Base-by-base conservation (phyloP, 345 rosid genomes). In the rapeseed (Brassica napus) region DNA sequence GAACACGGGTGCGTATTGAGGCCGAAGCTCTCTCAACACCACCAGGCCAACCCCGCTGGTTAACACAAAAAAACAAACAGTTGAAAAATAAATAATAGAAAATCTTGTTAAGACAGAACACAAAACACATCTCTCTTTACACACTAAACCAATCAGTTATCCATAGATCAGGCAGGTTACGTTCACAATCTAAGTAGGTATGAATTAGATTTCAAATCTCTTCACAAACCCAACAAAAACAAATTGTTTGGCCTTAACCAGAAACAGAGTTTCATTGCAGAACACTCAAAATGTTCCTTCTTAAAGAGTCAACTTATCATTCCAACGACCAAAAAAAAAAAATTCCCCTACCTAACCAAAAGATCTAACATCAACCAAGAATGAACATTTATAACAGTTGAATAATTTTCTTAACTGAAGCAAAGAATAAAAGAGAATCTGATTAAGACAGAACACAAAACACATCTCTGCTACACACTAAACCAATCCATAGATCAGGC, bases 101-200 rank as follows among this genome's bases (percentile, higher is more conserved):
- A 60, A 57, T 66, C 62, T 44, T 12, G 14, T 44, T 44, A 44
- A 11, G 14, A 71, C 65, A 64, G 54, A 73, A 42, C 63, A 58
- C 30, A 16, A 28, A 37, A 57, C 68, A 8, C 72, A 68, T 24
- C 21, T 66, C 70, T 23, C 31, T 23, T 9, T 11, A 8, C 23
- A 55, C 63, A 55, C 34, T 70, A 3, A 16, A 70, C 74, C 16
- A 31, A 54, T 18, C 57, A 24, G 23, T 35, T 21, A 54, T 18
- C 57, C 55, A 58, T 35, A 35, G 64, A 55, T 70, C 74, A 55
- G 11, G 74, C 64, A 2, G 1, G 21, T 30, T 55, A 4, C 28
- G 3, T 70, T 16, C 18, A 30, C 52, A 79, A 79, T 68, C 57
- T 16, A 64, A 71, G 2, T 58, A 58, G 14, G 55, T 8, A 55